A percentile compares a stretch with the other conserved stretches of the same genome.
These are phyloP conservation scores for Suhomyces bolitotheri DNA, from an alignment of 1,139 yeast genomes.

Conservation along the genomic window DNA sequence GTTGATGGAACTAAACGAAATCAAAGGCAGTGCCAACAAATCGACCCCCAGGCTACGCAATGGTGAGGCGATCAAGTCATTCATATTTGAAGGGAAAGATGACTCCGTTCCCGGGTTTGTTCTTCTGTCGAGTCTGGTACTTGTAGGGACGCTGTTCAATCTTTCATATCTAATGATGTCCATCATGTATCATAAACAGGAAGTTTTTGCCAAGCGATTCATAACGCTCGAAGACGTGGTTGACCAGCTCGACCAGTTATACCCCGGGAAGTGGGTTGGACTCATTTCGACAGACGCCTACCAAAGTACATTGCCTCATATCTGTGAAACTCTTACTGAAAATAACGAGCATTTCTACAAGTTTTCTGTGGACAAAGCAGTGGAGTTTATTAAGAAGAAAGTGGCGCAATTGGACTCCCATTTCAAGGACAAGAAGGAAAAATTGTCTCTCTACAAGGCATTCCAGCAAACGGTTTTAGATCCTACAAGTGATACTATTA, in stretches of 20 bases:
- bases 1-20: constrained; percentile 36
- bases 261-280: constrained; percentile 25
- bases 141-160: constrained; percentile 46
- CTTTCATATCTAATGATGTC: constrained; percentile 42
- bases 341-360: constrained; percentile 52
- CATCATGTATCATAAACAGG: constrained; percentile 30
- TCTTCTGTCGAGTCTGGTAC: constrained; percentile 37
- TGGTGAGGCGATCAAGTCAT: constrained; percentile 38
- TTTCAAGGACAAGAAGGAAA: constrained; percentile 21
- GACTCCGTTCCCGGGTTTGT: constrained; percentile 26
- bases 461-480: constrained; percentile 24
- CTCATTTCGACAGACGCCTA: constrained; percentile 27
- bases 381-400: constrained; percentile 32
- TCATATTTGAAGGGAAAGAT: constrained; percentile 30
- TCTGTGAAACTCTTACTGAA: constrained; percentile 51
- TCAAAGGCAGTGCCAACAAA: constrained; percentile 27
- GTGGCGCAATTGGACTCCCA: constrained; percentile 27
- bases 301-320: constrained; percentile 24
- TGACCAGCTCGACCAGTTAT: constrained; percentile 35
- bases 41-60: constrained; percentile 20
- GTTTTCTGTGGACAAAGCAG: constrained; percentile 35
- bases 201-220: constrained; percentile 34
- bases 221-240: constrained; percentile 50
- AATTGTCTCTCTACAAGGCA: constrained; percentile 12
- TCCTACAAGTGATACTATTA: constrained; percentile 19